phyloP scores from a whole-genome alignment of 345 rosid genomes.

The Brassica nigra region DNA sequence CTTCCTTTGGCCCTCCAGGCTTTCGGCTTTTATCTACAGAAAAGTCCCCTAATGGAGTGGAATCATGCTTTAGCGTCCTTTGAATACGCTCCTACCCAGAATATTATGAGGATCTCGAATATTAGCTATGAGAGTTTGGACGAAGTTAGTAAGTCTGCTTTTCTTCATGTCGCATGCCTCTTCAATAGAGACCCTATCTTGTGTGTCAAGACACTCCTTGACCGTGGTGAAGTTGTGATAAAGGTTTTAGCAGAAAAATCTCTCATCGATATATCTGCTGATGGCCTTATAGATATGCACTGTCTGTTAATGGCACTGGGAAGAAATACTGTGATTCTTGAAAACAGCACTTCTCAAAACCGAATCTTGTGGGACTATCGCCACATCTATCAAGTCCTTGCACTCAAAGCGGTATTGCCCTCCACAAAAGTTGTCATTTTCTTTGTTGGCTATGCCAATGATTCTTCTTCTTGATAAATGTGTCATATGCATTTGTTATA shows the following conservation, averaged over 20 bases:
- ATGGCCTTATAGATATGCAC: neutral
- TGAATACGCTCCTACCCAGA: neutral
- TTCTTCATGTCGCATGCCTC: neutral
- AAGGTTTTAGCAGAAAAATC: neutral
- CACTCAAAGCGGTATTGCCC: neutral
- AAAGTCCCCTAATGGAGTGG: neutral
- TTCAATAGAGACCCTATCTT: neutral
- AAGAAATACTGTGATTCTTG: too few relatives aligned
- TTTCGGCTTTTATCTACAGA: neutral
- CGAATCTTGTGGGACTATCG: neutral
- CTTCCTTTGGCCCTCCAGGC: constrained; percentile 4
- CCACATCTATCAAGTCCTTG: neutral
- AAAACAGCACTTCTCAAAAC: neutral
- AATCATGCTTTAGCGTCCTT: neutral
- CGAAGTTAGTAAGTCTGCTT: neutral
- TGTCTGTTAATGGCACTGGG: neutral
- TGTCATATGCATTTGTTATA: too few relatives aligned
- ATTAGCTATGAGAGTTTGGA: neutral
- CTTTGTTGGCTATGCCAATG: too few relatives aligned
- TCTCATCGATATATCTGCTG: neutral
- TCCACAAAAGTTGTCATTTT: too few relatives aligned
- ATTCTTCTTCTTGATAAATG: too few relatives aligned
- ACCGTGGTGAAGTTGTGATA: neutral
- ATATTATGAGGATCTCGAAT: too few relatives aligned
- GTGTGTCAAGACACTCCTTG: neutral